Evolutionary conservation across 192 early-diverging fungal genomes (phyloP).

Genomic region (Coemansia sp.): DNA sequence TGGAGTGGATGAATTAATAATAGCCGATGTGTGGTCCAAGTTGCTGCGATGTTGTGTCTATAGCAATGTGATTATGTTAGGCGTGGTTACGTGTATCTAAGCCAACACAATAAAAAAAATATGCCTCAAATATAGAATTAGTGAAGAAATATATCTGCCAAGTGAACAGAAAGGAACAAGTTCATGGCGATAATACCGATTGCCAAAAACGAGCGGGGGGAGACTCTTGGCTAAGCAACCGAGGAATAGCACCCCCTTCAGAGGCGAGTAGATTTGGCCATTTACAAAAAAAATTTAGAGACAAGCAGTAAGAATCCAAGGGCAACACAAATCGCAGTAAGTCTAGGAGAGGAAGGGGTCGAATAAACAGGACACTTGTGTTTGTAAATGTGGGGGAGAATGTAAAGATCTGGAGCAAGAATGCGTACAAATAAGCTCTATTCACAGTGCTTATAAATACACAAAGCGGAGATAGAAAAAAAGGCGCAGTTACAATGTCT

Average conservation of each 20-base stretch:
- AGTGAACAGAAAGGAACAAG: not conserved
- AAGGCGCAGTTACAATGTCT: not conserved
- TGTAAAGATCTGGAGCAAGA: conserved; percentile 1
- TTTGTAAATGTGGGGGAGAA: conserved; percentile 8
- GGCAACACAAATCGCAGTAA: not conserved
- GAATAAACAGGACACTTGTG: not conserved
- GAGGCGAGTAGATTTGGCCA: not conserved
- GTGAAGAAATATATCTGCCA: not conserved
- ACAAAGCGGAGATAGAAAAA: not conserved
- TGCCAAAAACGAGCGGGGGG: not conserved
- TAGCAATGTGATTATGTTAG: not conserved
- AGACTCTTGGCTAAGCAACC: not conserved
- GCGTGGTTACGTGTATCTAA: not conserved
- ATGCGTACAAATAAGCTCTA: not conserved
- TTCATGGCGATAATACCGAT: not conserved
- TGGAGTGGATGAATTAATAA: not conserved
- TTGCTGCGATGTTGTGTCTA: not conserved
- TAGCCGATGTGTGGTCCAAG: not conserved
- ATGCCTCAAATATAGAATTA: not conserved
- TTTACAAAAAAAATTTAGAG: not conserved
- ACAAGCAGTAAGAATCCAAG: not conserved
- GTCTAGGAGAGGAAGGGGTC: not conserved
- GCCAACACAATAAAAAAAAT: not conserved
- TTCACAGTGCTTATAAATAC: not conserved
- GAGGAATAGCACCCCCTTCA: not conserved